Conservation (phyloP, 352 stramenopile genomes). For the Pythium myriotylum region DNA sequence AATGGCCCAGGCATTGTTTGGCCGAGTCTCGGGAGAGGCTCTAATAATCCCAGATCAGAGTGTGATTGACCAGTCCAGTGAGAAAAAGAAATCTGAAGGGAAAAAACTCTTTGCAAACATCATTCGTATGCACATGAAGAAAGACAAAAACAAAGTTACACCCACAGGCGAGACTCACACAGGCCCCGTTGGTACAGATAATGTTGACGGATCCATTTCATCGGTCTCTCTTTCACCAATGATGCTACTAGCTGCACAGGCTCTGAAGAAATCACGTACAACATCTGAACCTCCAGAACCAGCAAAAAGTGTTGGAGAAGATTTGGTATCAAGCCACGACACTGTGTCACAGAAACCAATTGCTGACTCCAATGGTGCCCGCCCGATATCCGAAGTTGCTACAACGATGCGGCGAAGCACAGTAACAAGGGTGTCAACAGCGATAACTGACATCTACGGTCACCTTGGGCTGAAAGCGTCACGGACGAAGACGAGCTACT, state of each 20-base stretch:
- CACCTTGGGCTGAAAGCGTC: conserved; percentile 16
- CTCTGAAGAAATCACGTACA: background rate
- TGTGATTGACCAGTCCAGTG: conserved; percentile 4
- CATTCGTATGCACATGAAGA: conserved; percentile 53
- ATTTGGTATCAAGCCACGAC: background rate
- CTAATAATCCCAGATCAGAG: conserved; percentile 25
- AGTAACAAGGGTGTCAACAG: conserved; percentile 2
- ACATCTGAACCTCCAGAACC: background rate
- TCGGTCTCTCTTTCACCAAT: background rate
- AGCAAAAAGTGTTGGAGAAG: background rate
- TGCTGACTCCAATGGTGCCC: background rate
- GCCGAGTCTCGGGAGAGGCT: conserved; percentile 24
- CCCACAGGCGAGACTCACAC: conserved; percentile 19
- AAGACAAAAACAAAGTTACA: conserved; percentile 37
- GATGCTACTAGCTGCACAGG: background rate
- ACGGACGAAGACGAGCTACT: conserved; percentile 6
- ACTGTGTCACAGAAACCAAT: background rate
- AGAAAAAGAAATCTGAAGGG: conserved; percentile 26
- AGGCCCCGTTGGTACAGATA: background rate
- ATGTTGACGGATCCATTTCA: background rate
- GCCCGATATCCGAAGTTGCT: background rate
- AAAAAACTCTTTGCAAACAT: conserved; percentile 50
- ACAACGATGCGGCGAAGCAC: background rate
- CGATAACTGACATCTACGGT: conserved; percentile 29
- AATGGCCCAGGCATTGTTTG: conserved; percentile 46